phyloP scores from a whole-genome alignment of 495 filamentous ascomycete species.

The Trichoderma virens region DNA sequence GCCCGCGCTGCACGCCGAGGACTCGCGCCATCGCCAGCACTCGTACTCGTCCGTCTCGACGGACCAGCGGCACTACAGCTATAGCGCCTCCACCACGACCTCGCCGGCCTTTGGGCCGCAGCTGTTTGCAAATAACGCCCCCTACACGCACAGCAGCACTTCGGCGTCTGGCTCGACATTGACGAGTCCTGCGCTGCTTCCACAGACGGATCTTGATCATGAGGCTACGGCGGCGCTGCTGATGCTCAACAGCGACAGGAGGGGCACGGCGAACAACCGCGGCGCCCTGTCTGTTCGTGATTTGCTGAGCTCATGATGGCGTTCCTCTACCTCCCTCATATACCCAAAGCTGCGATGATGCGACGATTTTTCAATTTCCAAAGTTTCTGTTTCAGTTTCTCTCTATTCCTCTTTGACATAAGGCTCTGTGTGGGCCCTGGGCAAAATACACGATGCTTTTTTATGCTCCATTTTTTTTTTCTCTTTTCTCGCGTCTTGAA shows the following conservation, averaged over 20 bases:
- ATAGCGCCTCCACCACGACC: slow-evolving; percentile 33
- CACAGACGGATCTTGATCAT: slow-evolving; percentile 52
- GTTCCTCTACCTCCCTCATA: no score
- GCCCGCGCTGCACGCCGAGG: slow-evolving; percentile 37
- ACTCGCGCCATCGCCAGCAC: slow-evolving; percentile 30
- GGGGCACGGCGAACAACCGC: slow-evolving; percentile 24
- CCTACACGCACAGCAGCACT: slow-evolving; percentile 21
- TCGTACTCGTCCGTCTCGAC: slow-evolving; percentile 39
- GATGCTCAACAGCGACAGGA: slow-evolving; percentile 67
- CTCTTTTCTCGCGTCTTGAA: no score
- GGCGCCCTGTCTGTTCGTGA: slow-evolving; percentile 75
- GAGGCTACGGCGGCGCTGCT: slow-evolving; percentile 75
- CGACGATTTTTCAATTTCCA: neutral
- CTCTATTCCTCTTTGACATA: neutral
- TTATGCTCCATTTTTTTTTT: no score
- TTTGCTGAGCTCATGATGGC: slow-evolving; percentile 55
- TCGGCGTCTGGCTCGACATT: slow-evolving; percentile 34
- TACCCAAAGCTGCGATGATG: neutral
- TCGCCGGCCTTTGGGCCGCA: slow-evolving; percentile 40
- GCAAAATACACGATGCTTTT: no score
- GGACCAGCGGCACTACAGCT: slow-evolving; percentile 37
- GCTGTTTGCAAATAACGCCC: slow-evolving; percentile 10
- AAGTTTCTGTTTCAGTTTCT: neutral
- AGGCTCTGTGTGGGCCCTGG: no score
- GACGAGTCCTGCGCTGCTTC: slow-evolving; percentile 41